Conservation (phyloP, 176 grass and related monocot genomes). For the Chrysopogon serrulatus region DNA sequence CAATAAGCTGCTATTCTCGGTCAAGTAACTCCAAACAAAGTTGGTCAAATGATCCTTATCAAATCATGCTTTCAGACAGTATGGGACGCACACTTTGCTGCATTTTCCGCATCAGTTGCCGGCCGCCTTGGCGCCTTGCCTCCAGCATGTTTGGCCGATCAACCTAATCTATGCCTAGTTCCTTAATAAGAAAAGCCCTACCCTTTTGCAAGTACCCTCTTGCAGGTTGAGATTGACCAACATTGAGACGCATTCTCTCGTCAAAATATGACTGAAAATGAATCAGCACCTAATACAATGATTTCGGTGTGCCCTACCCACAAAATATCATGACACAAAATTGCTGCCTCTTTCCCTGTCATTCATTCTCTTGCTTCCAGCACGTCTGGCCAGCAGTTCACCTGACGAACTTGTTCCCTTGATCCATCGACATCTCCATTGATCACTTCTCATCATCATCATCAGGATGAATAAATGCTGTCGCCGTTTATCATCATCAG, state of each 20-base stretch:
- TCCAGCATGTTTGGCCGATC: conserved; percentile 12
- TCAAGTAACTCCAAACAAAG: neutral
- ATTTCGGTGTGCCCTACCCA: neutral
- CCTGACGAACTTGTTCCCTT: neutral
- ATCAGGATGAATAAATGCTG: neutral
- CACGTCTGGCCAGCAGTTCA: neutral
- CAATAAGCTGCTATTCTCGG: neutral
- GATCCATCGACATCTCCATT: neutral
- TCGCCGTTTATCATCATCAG: neutral
- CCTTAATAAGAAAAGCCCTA: neutral
- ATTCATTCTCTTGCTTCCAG: neutral
- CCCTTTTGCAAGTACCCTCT: neutral
- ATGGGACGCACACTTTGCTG: neutral
- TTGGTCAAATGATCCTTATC: neutral
- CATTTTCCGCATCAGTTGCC: neutral
- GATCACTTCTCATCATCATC: neutral
- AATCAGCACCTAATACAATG: neutral
- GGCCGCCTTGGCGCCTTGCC: neutral
- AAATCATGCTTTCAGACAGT: neutral
- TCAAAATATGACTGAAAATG: neutral
- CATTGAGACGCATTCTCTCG: too few species aligned
- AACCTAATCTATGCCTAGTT: neutral
- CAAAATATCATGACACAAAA: neutral
- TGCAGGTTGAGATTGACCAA: neutral
- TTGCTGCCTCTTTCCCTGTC: neutral